Evolutionary conservation across 164 flowering plant species (phyloP).

Genomic region (Annona cherimola): DNA sequence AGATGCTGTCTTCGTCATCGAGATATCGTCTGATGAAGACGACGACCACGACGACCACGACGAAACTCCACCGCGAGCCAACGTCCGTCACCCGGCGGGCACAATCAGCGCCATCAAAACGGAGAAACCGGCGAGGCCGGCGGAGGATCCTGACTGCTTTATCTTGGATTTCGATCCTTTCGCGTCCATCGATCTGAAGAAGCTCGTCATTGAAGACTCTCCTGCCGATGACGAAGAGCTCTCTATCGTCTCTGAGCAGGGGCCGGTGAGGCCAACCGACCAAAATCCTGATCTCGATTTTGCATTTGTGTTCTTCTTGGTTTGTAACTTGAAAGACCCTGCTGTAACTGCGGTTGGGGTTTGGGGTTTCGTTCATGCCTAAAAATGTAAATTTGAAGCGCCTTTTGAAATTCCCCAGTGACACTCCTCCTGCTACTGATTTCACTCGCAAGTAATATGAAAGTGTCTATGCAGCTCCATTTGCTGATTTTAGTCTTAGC

Average conservation of each 20-base stretch:
- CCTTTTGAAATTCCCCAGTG: too few relatives aligned
- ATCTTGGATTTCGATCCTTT: slow-evolving; percentile 41
- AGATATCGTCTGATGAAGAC: slow-evolving; percentile 3
- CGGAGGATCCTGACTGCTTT: slow-evolving; percentile 28
- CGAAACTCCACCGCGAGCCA: background rate
- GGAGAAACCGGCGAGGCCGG: background rate
- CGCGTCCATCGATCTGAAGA: slow-evolving; percentile 8
- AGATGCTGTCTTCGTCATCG: slow-evolving; percentile 4
- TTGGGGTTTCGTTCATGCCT: too few relatives aligned
- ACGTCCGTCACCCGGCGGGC: background rate
- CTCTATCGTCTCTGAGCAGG: slow-evolving; percentile 13
- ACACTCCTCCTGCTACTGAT: too few relatives aligned
- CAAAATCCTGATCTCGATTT: background rate
- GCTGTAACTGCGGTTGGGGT: background rate
- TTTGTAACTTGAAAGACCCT: background rate
- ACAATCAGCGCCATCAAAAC: background rate
- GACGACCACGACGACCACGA: slow-evolving; percentile 1
- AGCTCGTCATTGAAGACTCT: slow-evolving; percentile 14
- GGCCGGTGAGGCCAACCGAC: slow-evolving; percentile 13
- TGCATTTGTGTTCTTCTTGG: background rate
- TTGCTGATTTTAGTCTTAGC: too few relatives aligned
- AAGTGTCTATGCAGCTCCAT: too few relatives aligned
- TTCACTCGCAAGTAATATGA: too few relatives aligned
- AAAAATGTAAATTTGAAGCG: too few relatives aligned
- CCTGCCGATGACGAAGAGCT: slow-evolving; percentile 14